A percentile compares a stretch with the other conserved stretches of the same genome.
Conservation (phyloP, 1,139 yeast genomes). For the Yamadazyma aaseri region DNA sequence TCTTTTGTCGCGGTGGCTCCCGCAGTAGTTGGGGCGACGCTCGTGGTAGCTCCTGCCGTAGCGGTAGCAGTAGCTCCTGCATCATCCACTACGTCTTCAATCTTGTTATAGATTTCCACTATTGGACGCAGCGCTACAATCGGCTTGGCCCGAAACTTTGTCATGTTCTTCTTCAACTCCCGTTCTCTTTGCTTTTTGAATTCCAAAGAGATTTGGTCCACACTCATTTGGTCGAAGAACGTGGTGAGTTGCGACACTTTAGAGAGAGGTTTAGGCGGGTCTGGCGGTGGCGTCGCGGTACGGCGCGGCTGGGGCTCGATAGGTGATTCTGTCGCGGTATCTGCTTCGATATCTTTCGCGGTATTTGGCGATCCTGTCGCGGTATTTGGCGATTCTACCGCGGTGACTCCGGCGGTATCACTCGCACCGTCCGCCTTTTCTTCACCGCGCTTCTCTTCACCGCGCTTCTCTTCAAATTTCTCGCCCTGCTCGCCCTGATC, state of each 20-base stretch:
- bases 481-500: not conserved
- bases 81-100: constrained; percentile 76
- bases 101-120: constrained; percentile 87
- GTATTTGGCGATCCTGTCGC: not conserved
- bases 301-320: not conserved
- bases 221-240: constrained; percentile 73
- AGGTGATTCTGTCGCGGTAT: not conserved
- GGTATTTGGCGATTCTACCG: not conserved
- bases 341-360: not conserved
- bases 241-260: constrained; percentile 64
- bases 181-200: constrained; percentile 84
- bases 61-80: constrained; percentile 21
- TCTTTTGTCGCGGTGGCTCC: not conserved
- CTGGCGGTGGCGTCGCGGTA: not conserved
- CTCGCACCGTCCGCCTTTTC: constrained; percentile 16
- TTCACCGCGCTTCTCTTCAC: constrained; percentile 20
- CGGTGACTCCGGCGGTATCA: constrained; percentile 5
- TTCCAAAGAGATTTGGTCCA: constrained; percentile 79
- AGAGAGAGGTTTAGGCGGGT: constrained; percentile 1
- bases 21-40: not conserved
- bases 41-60: constrained; percentile 1
- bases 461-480: not conserved
- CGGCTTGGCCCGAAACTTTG: constrained; percentile 72
- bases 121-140: constrained; percentile 79
- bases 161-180: constrained; percentile 62